Conservation (phyloP, 2,329 filamentous ascomycete genomes). For the Talaromyces sp. region DNA sequence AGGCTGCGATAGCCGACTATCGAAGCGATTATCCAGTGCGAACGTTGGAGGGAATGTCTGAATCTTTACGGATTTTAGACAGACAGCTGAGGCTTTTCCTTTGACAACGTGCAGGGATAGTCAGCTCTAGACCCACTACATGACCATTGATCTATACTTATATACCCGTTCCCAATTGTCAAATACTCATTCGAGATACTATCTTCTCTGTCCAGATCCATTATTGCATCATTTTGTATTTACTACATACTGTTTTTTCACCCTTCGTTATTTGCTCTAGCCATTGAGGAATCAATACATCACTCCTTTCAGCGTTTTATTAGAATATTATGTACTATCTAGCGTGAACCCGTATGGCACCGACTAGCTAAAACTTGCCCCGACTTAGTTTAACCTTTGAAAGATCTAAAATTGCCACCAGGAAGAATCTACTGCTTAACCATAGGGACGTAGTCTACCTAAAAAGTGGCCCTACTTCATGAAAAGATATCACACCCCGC, state of each 20-base stretch:
- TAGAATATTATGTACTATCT: neutral
- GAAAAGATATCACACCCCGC: neutral
- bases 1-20: slow-evolving; percentile 21
- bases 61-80: neutral
- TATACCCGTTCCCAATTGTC: neutral
- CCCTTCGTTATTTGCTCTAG: neutral
- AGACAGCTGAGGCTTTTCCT: neutral
- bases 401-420: too few species aligned
- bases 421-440: too few species aligned
- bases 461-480: neutral
- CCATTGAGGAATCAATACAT: neutral
- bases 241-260: neutral
- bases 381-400: too few species aligned
- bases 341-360: too few species aligned
- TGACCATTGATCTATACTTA: neutral
- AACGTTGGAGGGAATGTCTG: slow-evolving; percentile 7
- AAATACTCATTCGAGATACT: neutral
- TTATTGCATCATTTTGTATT: neutral
- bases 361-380: too few species aligned
- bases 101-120: neutral
- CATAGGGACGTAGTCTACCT: too few species aligned
- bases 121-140: neutral
- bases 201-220: neutral
- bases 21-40: slow-evolving; percentile 20
- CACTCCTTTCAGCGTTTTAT: neutral